phyloP scores from a whole-genome alignment of 805 yeast species.

The Wickerhamomyces silvicola region DNA sequence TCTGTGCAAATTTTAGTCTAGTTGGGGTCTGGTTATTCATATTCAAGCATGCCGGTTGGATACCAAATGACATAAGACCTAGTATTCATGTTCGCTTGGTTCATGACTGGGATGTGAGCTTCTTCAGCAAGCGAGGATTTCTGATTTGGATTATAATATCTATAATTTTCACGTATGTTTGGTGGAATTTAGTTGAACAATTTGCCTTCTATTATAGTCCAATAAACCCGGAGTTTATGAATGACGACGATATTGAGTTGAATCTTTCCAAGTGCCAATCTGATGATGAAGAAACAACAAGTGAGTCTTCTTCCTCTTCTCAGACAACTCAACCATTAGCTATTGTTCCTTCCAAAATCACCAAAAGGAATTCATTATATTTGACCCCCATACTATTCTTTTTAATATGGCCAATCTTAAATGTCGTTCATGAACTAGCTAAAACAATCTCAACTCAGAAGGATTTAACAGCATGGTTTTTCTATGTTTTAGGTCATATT shows the following conservation, averaged over 20 bases:
- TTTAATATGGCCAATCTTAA: slow-evolving; percentile 42
- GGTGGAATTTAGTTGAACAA: slow-evolving; percentile 20
- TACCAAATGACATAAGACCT: slow-evolving; percentile 51
- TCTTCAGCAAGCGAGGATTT: slow-evolving; percentile 25
- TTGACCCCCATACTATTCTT: slow-evolving; percentile 32
- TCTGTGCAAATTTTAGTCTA: slow-evolving; percentile 43
- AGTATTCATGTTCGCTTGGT: slow-evolving; percentile 42
- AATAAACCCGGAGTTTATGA: slow-evolving; percentile 15
- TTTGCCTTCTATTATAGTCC: slow-evolving; percentile 25
- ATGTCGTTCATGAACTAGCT: slow-evolving; percentile 36
- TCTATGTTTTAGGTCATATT: slow-evolving; percentile 57
- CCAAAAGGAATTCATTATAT: slow-evolving; percentile 10
- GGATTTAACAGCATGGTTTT: slow-evolving; percentile 55
- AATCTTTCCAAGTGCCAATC: too few species aligned
- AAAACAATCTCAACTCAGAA: slow-evolving; percentile 36
- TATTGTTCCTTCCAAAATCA: slow-evolving; percentile 9
- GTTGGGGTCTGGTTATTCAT: slow-evolving; percentile 48
- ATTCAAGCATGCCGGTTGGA: slow-evolving; percentile 53
- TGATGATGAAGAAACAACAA: slow-evolving; percentile 1
- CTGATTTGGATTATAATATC: slow-evolving; percentile 14
- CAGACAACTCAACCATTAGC: neutral
- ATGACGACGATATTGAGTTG: too few species aligned
- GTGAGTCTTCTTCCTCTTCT: neutral
- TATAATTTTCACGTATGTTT: slow-evolving; percentile 7
- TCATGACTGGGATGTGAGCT: slow-evolving; percentile 34